Conservation (phyloP, 805 yeast species). For the Cyberlindnera xylosilytica region DNA sequence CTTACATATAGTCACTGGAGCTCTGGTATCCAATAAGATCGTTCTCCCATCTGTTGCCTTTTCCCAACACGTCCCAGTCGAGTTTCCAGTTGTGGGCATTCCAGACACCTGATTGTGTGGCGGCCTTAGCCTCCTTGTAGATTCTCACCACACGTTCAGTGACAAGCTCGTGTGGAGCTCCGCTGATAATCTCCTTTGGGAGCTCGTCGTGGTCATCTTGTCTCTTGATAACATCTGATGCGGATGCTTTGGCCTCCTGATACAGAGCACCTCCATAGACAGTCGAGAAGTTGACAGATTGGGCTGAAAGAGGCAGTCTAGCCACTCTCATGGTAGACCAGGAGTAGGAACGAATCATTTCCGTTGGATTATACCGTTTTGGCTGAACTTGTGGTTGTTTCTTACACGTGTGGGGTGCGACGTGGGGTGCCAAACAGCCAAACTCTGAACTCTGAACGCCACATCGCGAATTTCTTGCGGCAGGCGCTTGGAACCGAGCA, state of each 20-base stretch:
- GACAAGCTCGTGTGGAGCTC: slow-evolving; percentile 68
- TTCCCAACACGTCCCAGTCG: slow-evolving; percentile 79
- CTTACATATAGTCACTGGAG: slow-evolving; percentile 69
- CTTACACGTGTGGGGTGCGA: too few relatives aligned
- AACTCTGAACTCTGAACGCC: too few relatives aligned
- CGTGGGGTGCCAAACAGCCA: too few relatives aligned
- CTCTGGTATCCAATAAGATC: slow-evolving; percentile 85
- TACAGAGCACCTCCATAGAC: not conserved
- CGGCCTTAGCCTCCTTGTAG: slow-evolving; percentile 72
- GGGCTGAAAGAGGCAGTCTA: not conserved
- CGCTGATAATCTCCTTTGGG: slow-evolving; percentile 62
- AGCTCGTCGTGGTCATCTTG: slow-evolving; percentile 28
- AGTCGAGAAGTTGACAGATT: not conserved
- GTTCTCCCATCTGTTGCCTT: slow-evolving; percentile 86
- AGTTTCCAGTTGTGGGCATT: slow-evolving; percentile 62
- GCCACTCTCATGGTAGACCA: not conserved
- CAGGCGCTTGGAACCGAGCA: too few relatives aligned
- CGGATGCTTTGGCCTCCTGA: slow-evolving; percentile 2
- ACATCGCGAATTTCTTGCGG: too few relatives aligned
- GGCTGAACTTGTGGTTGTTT: too few relatives aligned
- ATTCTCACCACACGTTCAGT: slow-evolving; percentile 70
- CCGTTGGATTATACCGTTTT: not conserved
- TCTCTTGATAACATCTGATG: slow-evolving; percentile 13
- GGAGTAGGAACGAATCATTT: not conserved
- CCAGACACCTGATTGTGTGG: slow-evolving; percentile 68